A percentile compares a stretch with the other conserved stretches of the same genome.
Conservation (phyloP, 2,329 filamentous ascomycete genomes). For the Ascochyta viciae-villosae region DNA sequence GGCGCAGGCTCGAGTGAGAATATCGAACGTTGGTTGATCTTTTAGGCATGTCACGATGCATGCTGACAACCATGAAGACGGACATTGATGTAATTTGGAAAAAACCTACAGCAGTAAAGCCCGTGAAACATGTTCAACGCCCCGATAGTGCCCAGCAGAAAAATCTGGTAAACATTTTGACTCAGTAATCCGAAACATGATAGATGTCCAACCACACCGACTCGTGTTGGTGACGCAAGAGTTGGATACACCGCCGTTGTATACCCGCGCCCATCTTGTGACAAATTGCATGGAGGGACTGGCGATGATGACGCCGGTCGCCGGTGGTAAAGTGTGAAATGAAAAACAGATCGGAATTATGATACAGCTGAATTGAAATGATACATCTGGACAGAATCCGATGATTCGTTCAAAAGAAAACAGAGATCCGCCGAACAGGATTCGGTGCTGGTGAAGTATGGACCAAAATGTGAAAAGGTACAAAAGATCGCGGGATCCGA, state of each 20-base stretch:
- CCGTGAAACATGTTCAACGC: not conserved
- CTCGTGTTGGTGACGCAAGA: not conserved
- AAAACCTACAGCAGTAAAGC: not conserved
- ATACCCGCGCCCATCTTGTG: not conserved
- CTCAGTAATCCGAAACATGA: conserved; percentile 9
- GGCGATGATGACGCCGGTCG: not conserved
- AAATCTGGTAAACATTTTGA: not conserved
- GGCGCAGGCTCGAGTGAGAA: not conserved
- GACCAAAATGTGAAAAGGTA: conserved; percentile 22
- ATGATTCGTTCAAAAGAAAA: conserved; percentile 20
- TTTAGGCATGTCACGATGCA: not conserved
- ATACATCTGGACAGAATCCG: conserved; percentile 2
- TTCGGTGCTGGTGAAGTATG: conserved; percentile 31
- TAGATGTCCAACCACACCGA: not conserved
- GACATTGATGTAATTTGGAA: no score
- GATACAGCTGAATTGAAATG: not conserved
- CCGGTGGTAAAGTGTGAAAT: not conserved
- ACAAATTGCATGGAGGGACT: not conserved
- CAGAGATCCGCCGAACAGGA: conserved; percentile 25
- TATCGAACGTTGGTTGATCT: not conserved
- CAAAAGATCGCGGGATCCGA: conserved; percentile 7
- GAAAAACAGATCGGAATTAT: not conserved
- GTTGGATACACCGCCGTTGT: not conserved
- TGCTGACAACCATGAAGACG: not conserved
- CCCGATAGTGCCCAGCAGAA: not conserved